Evolutionary conservation across 2,329 filamentous ascomycete species (phyloP).

Genomic region (Dactylellina haptotyla): DNA sequence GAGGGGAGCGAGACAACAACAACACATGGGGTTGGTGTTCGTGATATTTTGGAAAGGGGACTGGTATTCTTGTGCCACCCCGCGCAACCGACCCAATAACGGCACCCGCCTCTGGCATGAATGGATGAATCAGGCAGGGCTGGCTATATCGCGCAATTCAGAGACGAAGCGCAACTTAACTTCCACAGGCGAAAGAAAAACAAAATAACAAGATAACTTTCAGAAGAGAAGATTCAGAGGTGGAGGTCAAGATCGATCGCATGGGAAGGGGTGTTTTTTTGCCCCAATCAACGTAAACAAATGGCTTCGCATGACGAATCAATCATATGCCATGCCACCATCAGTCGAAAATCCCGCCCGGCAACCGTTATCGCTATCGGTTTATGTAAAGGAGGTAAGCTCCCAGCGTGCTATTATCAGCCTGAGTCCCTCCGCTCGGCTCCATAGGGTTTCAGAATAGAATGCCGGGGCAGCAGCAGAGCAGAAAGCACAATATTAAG

Average conservation of each 20-base stretch:
- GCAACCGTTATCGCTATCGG: constrained; percentile 33
- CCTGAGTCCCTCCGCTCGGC: constrained; percentile 2
- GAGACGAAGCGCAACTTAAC: too few species aligned
- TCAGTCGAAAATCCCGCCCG: constrained; percentile 5
- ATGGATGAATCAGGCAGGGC: too few species aligned
- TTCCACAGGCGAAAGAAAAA: background rate
- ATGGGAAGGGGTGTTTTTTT: background rate
- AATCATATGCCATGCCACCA: background rate
- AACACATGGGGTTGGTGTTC: constrained; percentile 22
- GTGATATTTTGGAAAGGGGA: constrained; percentile 47
- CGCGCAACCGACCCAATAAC: constrained; percentile 47
- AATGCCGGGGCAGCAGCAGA: background rate
- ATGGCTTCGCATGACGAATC: constrained; percentile 6
- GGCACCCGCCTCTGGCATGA: background rate
- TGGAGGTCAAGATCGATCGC: background rate
- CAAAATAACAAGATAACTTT: background rate
- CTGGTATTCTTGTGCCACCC: constrained; percentile 39
- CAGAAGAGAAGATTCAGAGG: background rate
- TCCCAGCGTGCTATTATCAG: background rate
- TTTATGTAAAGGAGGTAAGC: constrained; percentile 3
- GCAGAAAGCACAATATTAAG: background rate
- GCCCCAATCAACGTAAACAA: constrained; percentile 13
- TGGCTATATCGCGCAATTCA: too few species aligned
- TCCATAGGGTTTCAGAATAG: constrained; percentile 10
- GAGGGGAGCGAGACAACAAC: background rate